Percentiles rank a stretch among this genome's conserved stretches.
Evolutionary conservation across 164 flowering plant species (phyloP).

Genomic region (Annona squamosa): DNA sequence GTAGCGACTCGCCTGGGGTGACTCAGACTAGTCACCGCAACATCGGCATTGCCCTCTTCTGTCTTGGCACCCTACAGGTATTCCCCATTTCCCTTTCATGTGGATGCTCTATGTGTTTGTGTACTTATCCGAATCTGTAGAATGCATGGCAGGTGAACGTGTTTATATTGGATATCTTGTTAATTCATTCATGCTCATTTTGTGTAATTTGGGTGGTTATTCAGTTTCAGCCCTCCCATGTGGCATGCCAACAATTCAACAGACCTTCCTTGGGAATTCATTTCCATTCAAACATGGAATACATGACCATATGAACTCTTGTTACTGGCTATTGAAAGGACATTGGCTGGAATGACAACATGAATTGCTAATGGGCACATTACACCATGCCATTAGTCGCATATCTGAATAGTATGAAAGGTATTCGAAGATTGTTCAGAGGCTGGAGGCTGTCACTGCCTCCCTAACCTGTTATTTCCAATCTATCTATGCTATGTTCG

Average conservation of each 20-base stretch:
- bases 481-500: neutral
- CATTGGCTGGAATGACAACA: neutral
- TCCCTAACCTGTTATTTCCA: neutral
- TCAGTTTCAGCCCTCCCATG: too few relatives aligned
- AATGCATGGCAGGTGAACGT: too few relatives aligned
- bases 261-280: too few relatives aligned
- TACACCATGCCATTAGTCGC: neutral
- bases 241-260: too few relatives aligned
- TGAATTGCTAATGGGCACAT: neutral
- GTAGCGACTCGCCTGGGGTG: constrained; percentile 20
- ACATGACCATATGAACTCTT: too few relatives aligned
- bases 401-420: neutral
- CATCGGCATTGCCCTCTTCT: constrained; percentile 28
- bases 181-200: too few relatives aligned
- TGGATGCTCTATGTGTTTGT: neutral
- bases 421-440: neutral
- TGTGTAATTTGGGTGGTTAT: too few relatives aligned
- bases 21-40: constrained; percentile 21
- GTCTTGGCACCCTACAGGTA: constrained; percentile 30
- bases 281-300: too few relatives aligned
- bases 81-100: neutral
- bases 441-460: neutral
- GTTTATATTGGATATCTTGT: too few relatives aligned
- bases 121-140: neutral
- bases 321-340: neutral